phyloP scores from a whole-genome alignment of 2,329 filamentous ascomycete genomes.

The Beauveria australis region DNA sequence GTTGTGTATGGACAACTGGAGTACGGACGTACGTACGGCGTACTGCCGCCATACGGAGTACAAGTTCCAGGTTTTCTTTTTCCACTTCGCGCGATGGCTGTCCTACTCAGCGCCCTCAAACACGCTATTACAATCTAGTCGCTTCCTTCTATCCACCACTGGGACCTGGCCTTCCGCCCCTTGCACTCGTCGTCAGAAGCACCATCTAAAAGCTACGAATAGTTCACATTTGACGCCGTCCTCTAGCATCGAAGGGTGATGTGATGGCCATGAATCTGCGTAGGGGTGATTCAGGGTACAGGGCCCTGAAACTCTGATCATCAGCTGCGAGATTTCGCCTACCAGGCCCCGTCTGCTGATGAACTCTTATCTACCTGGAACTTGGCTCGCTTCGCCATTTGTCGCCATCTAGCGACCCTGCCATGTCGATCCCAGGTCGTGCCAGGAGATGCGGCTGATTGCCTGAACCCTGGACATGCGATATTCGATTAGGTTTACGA shows the following conservation, averaged over 20 bases:
- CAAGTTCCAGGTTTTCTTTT: slow-evolving; percentile 5
- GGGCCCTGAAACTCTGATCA: neutral
- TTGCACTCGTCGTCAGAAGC: slow-evolving; percentile 1
- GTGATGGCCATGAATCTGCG: neutral
- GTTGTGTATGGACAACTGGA: neutral
- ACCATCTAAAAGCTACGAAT: neutral
- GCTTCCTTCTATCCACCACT: neutral
- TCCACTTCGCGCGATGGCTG: neutral
- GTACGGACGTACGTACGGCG: neutral
- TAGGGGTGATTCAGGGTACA: neutral
- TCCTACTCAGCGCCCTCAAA: neutral
- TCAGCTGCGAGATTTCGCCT: slow-evolving; percentile 2
- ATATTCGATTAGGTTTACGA: neutral
- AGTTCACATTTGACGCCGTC: neutral
- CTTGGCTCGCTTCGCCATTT: too few species aligned
- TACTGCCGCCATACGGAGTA: neutral
- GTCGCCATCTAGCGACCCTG: neutral
- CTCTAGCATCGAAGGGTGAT: neutral
- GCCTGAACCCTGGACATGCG: neutral
- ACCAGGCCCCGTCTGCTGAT: neutral
- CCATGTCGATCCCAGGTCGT: neutral
- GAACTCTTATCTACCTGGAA: too few species aligned
- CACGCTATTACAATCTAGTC: neutral
- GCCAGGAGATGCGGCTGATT: neutral
- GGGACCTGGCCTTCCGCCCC: neutral